Base-by-base conservation (phyloP, 768 basidiomycete species). In the Pilatotrama ljubarskyi region DNA sequence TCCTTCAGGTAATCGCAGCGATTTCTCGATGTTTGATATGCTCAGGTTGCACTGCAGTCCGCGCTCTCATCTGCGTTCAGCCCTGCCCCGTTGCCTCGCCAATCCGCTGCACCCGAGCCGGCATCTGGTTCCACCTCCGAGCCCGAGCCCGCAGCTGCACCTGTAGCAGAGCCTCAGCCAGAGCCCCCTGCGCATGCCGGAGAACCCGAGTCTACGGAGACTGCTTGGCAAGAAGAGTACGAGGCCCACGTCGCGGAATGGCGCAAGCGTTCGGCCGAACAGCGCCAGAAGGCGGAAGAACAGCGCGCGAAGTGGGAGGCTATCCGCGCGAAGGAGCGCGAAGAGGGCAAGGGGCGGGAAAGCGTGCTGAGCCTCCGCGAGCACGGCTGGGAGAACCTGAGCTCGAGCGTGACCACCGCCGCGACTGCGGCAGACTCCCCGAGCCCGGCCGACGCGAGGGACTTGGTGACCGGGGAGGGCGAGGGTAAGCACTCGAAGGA, bases 241-340 rank as follows among this genome's bases (percentile, higher is more conserved):
- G 86, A 92, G 51, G 74, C 82, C 0, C 86, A 90, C 42, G 76
- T 90, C 11, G 77, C 80, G 51, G 74, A 78, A 55, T 94, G 91
- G 92, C 86, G 86, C 40, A 82, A 82, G 22, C 83, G 85, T 66
- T 87, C 86, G 38, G 86, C 90, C 29, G 82, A 83, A 60, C 86
- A 85, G 43, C 86, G 90, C 51, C 78, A 83, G 69, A 91, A 87
- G 70, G 88, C 90, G 9, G 91, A 91, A 75, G 80, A 78, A 61
- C 84, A 86, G 71, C 87, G 91, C 10, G 80, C 80, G 42, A 78
- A 80, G 62, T 93, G 89, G 90, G 90, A 90, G 69, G 75, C 77
- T 15, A 76, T 88, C 48, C 82, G 91, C 41, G 79, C 77, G 32
- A 76, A 76, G 35, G 86, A 89, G 72, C 76, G 64, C 35, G 57